A percentile compares a stretch with the other conserved stretches of the same genome.
Evolutionary conservation across 352 stramenopile genomes (phyloP).

Genomic region (Globisporangium spiculum): DNA sequence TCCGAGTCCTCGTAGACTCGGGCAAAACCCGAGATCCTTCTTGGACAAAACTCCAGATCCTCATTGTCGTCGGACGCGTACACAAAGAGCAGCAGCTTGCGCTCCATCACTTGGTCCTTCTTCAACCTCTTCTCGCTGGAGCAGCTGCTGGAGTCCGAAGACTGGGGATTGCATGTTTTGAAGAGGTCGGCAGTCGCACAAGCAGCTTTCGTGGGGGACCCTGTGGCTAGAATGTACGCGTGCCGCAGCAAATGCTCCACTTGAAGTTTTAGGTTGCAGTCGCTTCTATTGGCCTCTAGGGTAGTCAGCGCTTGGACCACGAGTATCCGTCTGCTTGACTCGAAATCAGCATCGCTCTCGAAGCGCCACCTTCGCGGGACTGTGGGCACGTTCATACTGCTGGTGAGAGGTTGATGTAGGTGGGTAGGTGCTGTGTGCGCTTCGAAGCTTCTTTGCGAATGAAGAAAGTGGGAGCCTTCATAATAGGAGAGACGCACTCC

Average conservation of each 20-base stretch:
- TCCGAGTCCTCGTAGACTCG: neutral
- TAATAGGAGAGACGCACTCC: neutral
- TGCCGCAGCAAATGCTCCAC: neutral
- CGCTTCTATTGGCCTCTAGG: neutral
- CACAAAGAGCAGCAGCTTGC: neutral
- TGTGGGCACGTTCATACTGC: neutral
- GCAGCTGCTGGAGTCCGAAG: neutral
- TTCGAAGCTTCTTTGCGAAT: neutral
- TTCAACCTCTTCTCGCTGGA: neutral
- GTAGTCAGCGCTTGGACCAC: neutral
- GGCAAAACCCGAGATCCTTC: neutral
- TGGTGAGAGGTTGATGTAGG: neutral
- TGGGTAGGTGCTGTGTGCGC: neutral
- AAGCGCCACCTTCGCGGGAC: neutral
- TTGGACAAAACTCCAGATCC: neutral
- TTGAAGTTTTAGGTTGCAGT: neutral
- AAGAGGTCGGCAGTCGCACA: neutral
- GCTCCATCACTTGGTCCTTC: neutral
- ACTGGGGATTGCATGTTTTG: neutral
- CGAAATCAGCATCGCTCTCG: neutral
- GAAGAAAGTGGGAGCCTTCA: neutral
- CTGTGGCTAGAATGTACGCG: neutral
- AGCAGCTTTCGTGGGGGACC: neutral
- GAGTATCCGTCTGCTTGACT: neutral
- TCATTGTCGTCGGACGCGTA: neutral